Evolutionary conservation across 1,284 basidiomycete species (phyloP).

Genomic region (Sparassis latifolia): DNA sequence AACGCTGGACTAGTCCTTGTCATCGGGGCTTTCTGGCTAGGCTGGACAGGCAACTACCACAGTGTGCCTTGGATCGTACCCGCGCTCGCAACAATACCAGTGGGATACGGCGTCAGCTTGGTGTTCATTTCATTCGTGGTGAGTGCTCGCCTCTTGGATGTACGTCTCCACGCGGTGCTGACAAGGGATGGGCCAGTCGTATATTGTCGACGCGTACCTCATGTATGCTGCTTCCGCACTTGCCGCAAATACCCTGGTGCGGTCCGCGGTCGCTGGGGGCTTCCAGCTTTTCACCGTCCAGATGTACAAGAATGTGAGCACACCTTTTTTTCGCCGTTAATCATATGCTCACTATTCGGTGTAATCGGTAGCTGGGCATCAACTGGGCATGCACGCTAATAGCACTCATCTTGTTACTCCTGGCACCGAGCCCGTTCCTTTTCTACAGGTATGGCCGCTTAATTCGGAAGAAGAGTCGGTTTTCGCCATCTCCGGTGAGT

Average conservation of each 20-base stretch:
- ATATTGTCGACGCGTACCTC: constrained; percentile 54
- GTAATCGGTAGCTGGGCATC: constrained; percentile 34
- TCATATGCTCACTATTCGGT: neutral
- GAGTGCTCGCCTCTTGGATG: constrained; percentile 16
- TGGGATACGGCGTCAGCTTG: constrained; percentile 49
- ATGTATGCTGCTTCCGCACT: constrained; percentile 62
- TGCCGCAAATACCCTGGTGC: constrained; percentile 59
- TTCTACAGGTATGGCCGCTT: constrained; percentile 52
- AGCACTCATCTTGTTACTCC: constrained; percentile 42
- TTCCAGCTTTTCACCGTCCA: constrained; percentile 64
- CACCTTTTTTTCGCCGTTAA: constrained; percentile 16
- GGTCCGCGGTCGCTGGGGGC: constrained; percentile 53
- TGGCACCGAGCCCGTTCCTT: constrained; percentile 52
- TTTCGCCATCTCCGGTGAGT: constrained; percentile 48
- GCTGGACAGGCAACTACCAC: constrained; percentile 58
- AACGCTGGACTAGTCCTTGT: constrained; percentile 33
- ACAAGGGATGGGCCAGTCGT: constrained; percentile 29
- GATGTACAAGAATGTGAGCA: constrained; percentile 46
- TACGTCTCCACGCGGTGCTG: neutral
- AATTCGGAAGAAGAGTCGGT: constrained; percentile 40
- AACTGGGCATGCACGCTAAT: constrained; percentile 54
- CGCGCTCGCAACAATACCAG: constrained; percentile 40
- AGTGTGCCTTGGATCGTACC: constrained; percentile 57
- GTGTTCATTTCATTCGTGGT: constrained; percentile 63
- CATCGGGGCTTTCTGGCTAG: constrained; percentile 40